Conservation (phyloP, 192 early-diverging fungal genomes). For the Podila minutissima region DNA sequence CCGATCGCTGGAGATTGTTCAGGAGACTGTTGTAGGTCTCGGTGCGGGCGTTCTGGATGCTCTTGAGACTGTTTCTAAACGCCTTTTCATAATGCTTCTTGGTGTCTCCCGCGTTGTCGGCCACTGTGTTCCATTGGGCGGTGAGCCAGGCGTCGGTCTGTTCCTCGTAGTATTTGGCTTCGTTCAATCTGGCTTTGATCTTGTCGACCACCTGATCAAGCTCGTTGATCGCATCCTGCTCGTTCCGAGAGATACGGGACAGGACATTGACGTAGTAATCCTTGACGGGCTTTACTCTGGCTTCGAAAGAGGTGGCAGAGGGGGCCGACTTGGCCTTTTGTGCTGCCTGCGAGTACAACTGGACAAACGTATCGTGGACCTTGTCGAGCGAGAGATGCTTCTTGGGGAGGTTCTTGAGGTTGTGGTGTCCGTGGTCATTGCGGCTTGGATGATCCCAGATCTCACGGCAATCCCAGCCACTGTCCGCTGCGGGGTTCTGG, state of each 20-base stretch:
- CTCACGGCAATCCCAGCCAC: slow-evolving; percentile 42
- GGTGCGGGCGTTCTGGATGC: slow-evolving; percentile 23
- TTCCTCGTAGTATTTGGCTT: slow-evolving; percentile 46
- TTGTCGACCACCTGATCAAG: slow-evolving; percentile 32
- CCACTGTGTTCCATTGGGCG: slow-evolving; percentile 39
- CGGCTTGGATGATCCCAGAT: slow-evolving; percentile 43
- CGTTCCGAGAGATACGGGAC: slow-evolving; percentile 13
- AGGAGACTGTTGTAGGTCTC: slow-evolving; percentile 37
- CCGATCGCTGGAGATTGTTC: slow-evolving; percentile 18
- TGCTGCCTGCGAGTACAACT: slow-evolving; percentile 15
- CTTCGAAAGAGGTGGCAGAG: slow-evolving; percentile 22
- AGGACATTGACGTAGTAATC: slow-evolving; percentile 23
- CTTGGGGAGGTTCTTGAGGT: slow-evolving; percentile 37
- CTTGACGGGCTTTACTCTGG: slow-evolving; percentile 20
- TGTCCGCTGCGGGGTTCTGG: not conserved
- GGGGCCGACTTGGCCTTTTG: slow-evolving; percentile 29
- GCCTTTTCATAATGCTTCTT: slow-evolving; percentile 40
- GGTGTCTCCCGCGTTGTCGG: slow-evolving; percentile 27
- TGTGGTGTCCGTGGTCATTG: slow-evolving; percentile 17
- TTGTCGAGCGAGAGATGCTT: slow-evolving; percentile 23
- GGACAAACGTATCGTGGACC: slow-evolving; percentile 27
- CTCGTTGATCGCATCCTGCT: slow-evolving; percentile 19
- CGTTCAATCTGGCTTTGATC: slow-evolving; percentile 36
- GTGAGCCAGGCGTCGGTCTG: slow-evolving; percentile 45
- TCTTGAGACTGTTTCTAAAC: slow-evolving; percentile 32